Percentiles rank a stretch among this genome's conserved stretches.
Evolutionary conservation across 495 filamentous ascomycete species (phyloP).

Genomic region (Elaphomyces granulatus): DNA sequence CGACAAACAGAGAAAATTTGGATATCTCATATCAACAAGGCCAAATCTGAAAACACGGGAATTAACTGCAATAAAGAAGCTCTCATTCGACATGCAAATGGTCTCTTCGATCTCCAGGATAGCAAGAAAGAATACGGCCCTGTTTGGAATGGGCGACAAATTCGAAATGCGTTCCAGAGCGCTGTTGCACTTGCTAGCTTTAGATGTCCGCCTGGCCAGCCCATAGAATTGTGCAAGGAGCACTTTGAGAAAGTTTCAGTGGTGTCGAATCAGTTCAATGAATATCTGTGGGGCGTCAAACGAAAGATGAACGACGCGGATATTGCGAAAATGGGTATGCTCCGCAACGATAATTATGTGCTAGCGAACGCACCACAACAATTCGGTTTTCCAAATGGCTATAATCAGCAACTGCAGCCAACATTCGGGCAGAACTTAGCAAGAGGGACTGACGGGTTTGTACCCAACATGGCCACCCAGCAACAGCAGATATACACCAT

Average conservation of each 20-base stretch:
- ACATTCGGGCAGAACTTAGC: too few relatives aligned
- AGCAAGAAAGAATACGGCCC: constrained; percentile 2
- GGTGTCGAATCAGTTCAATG: neutral
- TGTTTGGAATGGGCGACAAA: constrained; percentile 16
- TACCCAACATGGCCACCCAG: too few relatives aligned
- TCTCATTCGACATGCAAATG: constrained; percentile 6
- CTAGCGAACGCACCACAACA: too few relatives aligned
- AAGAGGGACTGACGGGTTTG: too few relatives aligned
- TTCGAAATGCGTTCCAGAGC: constrained; percentile 22
- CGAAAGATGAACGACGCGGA: too few relatives aligned
- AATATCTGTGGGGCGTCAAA: neutral
- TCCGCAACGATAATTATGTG: too few relatives aligned
- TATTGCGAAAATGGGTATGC: too few relatives aligned
- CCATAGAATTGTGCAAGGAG: neutral
- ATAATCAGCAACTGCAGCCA: too few relatives aligned
- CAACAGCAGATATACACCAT: too few relatives aligned
- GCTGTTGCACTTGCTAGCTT: constrained; percentile 13
- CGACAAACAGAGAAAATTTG: constrained; percentile 20
- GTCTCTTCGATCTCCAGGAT: constrained; percentile 4
- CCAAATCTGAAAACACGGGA: constrained; percentile 6
- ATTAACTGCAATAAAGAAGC: constrained; percentile 9
- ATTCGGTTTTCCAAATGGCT: too few relatives aligned
- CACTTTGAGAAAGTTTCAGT: neutral
- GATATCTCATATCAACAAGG: constrained; percentile 17
- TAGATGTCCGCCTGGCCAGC: neutral